A percentile compares a stretch with the other conserved stretches of the same genome.
Evolutionary conservation across 2,329 filamentous ascomycete species (phyloP).

Genomic region (Colletotrichum sp.): DNA sequence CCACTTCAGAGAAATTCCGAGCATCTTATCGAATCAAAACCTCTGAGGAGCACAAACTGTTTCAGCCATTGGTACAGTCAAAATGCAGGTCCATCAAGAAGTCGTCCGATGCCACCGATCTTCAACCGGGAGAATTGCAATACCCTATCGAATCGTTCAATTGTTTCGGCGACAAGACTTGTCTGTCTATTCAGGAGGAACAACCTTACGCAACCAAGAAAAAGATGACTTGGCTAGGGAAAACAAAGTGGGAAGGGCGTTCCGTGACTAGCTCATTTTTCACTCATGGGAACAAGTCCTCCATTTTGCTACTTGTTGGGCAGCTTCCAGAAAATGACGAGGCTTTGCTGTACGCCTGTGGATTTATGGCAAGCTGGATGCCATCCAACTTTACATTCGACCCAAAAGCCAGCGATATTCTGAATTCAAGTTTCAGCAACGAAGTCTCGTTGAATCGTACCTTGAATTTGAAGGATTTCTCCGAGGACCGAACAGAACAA

Average conservation of each 20-base stretch:
- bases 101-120: too few relatives aligned
- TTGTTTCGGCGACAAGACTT: neutral
- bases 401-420: neutral
- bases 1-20: neutral
- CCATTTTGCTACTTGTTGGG: neutral
- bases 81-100: too few relatives aligned
- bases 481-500: accelerated
- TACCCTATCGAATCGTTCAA: neutral
- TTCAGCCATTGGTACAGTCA: slow-evolving; percentile 2
- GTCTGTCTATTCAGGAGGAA: neutral
- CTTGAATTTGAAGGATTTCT: accelerated
- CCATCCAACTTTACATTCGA: neutral
- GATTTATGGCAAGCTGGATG: neutral
- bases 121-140: too few relatives aligned
- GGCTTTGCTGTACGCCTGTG: neutral
- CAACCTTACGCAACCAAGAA: neutral
- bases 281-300: neutral
- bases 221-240: neutral
- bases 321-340: neutral
- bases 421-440: neutral
- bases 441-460: neutral
- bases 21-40: neutral
- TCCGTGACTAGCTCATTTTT: neutral
- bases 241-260: neutral
- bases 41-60: neutral